Conservation (phyloP, 169 alveolate species). For the Plasmodium knowlesi region DNA sequence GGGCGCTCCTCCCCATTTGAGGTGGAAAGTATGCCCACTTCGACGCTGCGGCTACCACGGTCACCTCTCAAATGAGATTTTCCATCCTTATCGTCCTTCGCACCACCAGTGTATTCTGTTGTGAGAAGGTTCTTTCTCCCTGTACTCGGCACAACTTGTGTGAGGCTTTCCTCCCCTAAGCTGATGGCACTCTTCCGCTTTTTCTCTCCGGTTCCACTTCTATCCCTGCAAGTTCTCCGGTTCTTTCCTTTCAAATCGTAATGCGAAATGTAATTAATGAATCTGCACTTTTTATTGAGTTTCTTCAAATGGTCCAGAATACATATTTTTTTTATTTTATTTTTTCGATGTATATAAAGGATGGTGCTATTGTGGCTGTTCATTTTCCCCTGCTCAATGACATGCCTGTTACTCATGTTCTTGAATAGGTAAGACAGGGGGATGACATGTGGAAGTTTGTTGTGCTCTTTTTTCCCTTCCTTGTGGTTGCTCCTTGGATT, state of each 20-base stretch:
- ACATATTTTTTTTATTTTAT: constrained; percentile 49
- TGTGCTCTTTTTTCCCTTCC: neutral
- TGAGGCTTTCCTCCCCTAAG: neutral
- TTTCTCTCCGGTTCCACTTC: neutral
- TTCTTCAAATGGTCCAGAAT: constrained; percentile 49
- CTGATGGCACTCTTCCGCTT: neutral
- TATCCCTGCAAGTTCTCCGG: neutral
- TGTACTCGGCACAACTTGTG: neutral
- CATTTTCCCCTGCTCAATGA: constrained; percentile 32
- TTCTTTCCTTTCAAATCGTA: constrained; percentile 4
- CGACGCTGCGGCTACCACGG: neutral
- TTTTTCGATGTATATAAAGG: constrained; percentile 35
- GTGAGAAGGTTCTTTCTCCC: neutral
- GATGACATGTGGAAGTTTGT: constrained; percentile 31
- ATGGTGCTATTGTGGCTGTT: constrained; percentile 27
- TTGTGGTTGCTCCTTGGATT: neutral
- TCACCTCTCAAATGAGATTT: neutral
- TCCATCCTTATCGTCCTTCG: neutral
- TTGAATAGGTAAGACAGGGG: constrained; percentile 42
- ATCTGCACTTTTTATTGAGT: constrained; percentile 38
- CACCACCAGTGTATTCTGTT: neutral
- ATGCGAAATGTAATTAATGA: constrained; percentile 45
- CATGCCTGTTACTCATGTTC: constrained; percentile 18
- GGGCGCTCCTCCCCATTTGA: neutral
- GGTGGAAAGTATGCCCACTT: neutral